phyloP scores from a whole-genome alignment of 176 grass and related monocot species.

The Panicum miliaceum region DNA sequence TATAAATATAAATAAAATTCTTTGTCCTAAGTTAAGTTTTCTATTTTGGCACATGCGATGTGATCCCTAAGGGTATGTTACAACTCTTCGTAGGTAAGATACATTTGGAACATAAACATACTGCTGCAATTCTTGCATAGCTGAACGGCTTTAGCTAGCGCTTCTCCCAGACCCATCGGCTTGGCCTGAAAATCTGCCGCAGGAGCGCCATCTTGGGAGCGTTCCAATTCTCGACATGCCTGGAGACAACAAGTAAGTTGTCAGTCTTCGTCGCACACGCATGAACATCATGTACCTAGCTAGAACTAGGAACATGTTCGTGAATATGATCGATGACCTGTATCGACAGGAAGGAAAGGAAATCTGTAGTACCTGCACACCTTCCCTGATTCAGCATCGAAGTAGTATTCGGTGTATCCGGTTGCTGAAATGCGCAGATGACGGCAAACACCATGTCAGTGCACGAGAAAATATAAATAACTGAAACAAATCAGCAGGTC shows the following conservation, averaged over 20 bases:
- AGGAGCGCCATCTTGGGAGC: conserved; percentile 88
- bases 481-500: background rate
- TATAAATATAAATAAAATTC: background rate
- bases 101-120: background rate
- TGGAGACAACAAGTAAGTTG: background rate
- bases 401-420: conserved; percentile 90
- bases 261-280: background rate
- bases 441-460: background rate
- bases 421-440: conserved; percentile 54
- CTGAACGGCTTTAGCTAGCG: background rate
- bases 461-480: background rate
- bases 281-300: too few species aligned
- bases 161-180: conserved; percentile 79
- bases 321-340: background rate
- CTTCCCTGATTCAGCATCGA: conserved; percentile 66
- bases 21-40: background rate
- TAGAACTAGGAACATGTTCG: background rate
- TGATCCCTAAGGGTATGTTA: background rate
- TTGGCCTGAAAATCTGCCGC: conserved; percentile 89
- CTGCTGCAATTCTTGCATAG: too few species aligned
- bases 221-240: conserved; percentile 91
- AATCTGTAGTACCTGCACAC: conserved; percentile 63
- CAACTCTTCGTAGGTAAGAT: background rate
- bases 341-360: background rate
- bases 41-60: background rate